Evolutionary conservation across 2,329 filamentous ascomycete species (phyloP).

Genomic region (Cercospora sp.): DNA sequence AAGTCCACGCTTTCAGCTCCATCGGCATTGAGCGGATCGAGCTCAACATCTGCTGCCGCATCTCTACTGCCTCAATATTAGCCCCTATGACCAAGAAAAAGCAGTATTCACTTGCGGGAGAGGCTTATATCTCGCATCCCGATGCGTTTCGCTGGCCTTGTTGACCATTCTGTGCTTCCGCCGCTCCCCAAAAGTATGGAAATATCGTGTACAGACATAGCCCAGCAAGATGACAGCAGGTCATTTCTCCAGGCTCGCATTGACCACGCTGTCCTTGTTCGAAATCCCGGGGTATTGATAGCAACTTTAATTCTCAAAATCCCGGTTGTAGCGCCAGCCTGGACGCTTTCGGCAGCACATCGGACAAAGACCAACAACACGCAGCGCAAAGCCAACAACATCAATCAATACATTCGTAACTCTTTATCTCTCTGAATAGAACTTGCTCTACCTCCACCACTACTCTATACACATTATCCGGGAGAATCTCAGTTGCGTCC

Average conservation of each 20-base stretch:
- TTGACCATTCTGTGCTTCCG: constrained; percentile 6
- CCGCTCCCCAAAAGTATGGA: background rate
- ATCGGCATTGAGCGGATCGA: background rate
- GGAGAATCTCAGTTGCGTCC: background rate
- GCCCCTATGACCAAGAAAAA: background rate
- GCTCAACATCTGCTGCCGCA: constrained; percentile 9
- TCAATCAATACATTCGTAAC: background rate
- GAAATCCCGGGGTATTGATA: background rate
- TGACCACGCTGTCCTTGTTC: constrained; percentile 11
- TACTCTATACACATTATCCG: background rate
- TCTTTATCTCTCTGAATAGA: background rate
- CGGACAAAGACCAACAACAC: background rate
- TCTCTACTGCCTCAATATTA: background rate
- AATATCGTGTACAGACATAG: background rate
- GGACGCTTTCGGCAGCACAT: background rate
- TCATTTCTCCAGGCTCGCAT: background rate
- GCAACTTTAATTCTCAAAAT: constrained; percentile 9
- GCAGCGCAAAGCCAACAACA: background rate
- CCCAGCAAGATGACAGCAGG: background rate
- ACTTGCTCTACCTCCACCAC: background rate
- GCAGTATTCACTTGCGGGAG: constrained; percentile 1
- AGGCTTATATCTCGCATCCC: constrained; percentile 5
- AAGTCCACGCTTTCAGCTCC: background rate
- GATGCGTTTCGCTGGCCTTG: background rate
- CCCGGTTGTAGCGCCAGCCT: background rate